Evolutionary conservation across 2,329 filamentous ascomycete genomes (phyloP), one percentile per base, ranked within the genome.

Genomic region (Aureobasidium sp.): DNA sequence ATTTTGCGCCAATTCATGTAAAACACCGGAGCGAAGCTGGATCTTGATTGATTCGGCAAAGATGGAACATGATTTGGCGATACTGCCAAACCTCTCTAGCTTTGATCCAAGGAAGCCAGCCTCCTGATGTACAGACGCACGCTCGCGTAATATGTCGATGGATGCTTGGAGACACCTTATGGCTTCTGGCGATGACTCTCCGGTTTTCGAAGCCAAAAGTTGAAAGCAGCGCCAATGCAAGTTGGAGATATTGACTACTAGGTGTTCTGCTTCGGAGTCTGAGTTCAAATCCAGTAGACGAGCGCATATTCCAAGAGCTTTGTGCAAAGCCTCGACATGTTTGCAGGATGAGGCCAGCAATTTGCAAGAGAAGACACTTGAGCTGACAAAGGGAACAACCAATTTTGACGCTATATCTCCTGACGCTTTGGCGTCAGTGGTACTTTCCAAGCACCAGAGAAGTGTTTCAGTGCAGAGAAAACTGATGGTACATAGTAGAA

Each of bases 81-180:
- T 19, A 42, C 88, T 85, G 2, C 83, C 86, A 66, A 89, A 80
- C 12, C 83, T 78, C 69, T 90, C 88, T 42, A 89, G 76, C 69
- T 90, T 91, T 59, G 79, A 78, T 0, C 81, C 73, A 1, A 89
- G 73, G 64, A 86, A 81, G 0, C 84, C 86, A 64, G 79, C 80
- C 47, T 83, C 79, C 70, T 81, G 82, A 62, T 89, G 86, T 0
- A 73, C 70, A 19, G 75, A 72, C 0, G 82, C 72, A 8, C 83
- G 79, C 47, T 80, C 74, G 66, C 82, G 81, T 35, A 90, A 77
- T 40, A 82, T 77, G 48, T 88, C 84, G 53, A 89, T 81, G 0
- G 87, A 63, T 39, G 29, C 48, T 35, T 53, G 35, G 1, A 63
- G 45, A 27, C n/a, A 53, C 1, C 1, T 24, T n/a, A 37, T 29